A percentile compares a stretch with the other conserved stretches of the same genome.
Conservation (phyloP, 345 rosid genomes). For the Gynandropsis gynandra region DNA sequence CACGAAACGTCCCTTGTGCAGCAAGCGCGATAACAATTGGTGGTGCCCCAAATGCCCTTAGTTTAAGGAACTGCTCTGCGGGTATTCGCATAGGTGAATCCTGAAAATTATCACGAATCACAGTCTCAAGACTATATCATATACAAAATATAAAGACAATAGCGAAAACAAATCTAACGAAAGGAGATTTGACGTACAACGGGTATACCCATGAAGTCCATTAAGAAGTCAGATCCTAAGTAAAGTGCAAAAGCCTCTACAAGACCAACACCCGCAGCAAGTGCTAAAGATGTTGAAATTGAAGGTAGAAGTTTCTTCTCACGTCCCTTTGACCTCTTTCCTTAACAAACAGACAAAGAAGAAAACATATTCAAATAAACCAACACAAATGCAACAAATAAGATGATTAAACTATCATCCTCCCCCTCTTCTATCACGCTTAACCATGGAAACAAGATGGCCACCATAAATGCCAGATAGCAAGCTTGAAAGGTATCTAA, state of each 20-base stretch:
- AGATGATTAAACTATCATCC: no score
- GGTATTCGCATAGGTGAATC: constrained; percentile 87
- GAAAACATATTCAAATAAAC: not conserved
- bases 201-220: constrained; percentile 93
- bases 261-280: constrained; percentile 74
- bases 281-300: constrained; percentile 67
- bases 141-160: not conserved
- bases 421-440: no score
- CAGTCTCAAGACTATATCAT: constrained; percentile 5
- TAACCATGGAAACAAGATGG: no score
- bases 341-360: constrained; percentile 21
- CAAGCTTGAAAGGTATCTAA: no score
- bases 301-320: constrained; percentile 64
- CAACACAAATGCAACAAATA: not conserved
- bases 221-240: constrained; percentile 62
- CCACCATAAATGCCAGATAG: no score
- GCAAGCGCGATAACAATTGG: constrained; percentile 92
- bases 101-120: no score
- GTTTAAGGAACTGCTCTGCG: constrained; percentile 68
- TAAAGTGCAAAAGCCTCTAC: constrained; percentile 74
- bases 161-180: not conserved
- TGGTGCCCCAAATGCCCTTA: constrained; percentile 88
- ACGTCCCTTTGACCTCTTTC: constrained; percentile 19
- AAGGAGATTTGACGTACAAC: constrained; percentile 51
- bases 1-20: constrained; percentile 92